Base-by-base conservation (phyloP, 2,329 filamentous ascomycete genomes). In the Aspergillus chevalieri region DNA sequence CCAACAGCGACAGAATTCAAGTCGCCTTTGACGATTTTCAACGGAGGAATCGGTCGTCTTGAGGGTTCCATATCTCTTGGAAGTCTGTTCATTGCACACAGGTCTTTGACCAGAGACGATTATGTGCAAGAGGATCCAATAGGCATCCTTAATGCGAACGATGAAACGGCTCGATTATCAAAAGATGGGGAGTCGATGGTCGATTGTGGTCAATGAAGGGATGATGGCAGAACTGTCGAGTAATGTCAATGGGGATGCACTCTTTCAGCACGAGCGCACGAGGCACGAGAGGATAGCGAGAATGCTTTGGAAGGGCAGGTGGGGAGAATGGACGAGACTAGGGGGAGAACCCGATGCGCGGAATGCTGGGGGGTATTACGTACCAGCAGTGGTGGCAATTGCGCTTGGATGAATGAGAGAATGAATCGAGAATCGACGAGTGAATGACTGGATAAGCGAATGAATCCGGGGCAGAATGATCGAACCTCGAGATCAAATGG, bases 1-100 rank as follows among this genome's bases (percentile, higher is more conserved):
- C 47, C 48, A 43, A 44, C 53, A 15, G 53, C 52, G 14, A 51
- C 43, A 41, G 53, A 55, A 51, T 63, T 63, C 22, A 57, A 55
- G 52, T 62, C 64, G 49, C 59, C 61, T 55, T 70, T 70, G 50
- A 61, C 60, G 48, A 70, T 65, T 52, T 70, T 67, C 51, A 70
- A 63, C 39, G 67, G 67, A 47, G 67, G 65, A 51, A 70, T 64
- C 45, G 68, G 62, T 50, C 61, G 58, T 58, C 61, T 67, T 53
- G 64, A 65, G 55, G 63, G 52, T 56, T 63, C 64, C 64, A 68
- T 68, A 36, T 57, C 58, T 61, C 56, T 51, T 10, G 22, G n/a
- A 28, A 44, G 3, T 26, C 22, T n/a, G 41, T 48, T 47, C 30
- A 36, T 43, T 38, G 14, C 56, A 51, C 49, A 51, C 47, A 54